Conservation (phyloP, 1,139 yeast species). For the Saccharomyces hybrid region DNA sequence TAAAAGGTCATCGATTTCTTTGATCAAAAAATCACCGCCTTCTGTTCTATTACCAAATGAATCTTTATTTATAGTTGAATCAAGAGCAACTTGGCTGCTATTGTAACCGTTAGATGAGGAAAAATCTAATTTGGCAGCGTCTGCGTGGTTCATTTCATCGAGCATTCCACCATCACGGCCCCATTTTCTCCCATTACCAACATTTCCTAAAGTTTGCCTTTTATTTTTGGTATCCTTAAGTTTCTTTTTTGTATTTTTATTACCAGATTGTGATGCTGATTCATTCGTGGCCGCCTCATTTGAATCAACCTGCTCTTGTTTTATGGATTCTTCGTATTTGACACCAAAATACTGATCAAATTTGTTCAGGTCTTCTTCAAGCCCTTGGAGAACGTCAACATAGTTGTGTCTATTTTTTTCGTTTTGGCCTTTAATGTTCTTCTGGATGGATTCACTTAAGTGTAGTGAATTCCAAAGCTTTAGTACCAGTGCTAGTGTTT, state of each 20-base stretch:
- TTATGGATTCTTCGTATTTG: conserved; percentile 28
- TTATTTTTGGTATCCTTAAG: conserved; percentile 10
- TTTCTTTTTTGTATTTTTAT: conserved; percentile 6
- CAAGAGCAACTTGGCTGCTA: conserved; percentile 16
- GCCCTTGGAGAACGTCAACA: conserved; percentile 19
- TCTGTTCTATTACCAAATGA: conserved; percentile 39
- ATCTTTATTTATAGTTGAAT: conserved; percentile 34
- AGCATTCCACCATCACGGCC: conserved; percentile 41
- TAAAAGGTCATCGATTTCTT: conserved; percentile 30
- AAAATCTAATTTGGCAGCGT: conserved; percentile 40
- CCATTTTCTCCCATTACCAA: conserved; percentile 35
- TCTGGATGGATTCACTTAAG: conserved; percentile 23
- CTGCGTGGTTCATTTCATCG: conserved; percentile 35
- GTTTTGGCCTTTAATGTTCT: conserved; percentile 27
- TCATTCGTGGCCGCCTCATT: conserved; percentile 2
- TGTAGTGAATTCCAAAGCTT: conserved; percentile 27
- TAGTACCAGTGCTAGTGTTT: conserved; percentile 25
- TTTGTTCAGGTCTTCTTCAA: conserved; percentile 26
- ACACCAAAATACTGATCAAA: conserved; percentile 30
- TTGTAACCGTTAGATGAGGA: conserved; percentile 31
- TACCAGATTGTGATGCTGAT: conserved; percentile 5
- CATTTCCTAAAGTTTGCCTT: conserved; percentile 8
- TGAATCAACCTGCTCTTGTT: conserved; percentile 5
- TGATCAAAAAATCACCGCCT: conserved; percentile 30
- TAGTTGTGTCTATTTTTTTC: conserved; percentile 21